Conservation (phyloP, 2,329 filamentous ascomycete genomes). For the Juglanconis oblonga region DNA sequence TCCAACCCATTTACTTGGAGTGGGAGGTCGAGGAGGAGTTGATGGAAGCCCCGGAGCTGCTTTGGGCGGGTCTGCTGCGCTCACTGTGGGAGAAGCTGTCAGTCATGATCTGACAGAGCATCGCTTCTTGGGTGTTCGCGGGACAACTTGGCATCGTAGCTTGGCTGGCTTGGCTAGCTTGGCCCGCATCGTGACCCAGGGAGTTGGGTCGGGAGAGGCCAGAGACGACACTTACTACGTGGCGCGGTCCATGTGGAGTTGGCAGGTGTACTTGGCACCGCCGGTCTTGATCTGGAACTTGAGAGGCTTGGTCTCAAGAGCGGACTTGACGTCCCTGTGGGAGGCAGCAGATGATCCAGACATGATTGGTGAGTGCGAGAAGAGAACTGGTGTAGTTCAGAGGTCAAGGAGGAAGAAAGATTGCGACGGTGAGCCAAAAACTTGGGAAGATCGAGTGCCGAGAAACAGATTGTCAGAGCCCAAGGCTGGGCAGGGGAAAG, state of each 20-base stretch:
- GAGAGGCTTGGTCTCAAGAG: conserved; percentile 39
- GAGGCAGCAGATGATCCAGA: conserved; percentile 10
- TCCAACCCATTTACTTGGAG: conserved; percentile 5
- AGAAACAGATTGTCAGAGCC: background rate
- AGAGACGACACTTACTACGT: conserved; percentile 37
- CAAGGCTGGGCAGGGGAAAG: too few species aligned
- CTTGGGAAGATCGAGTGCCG: background rate
- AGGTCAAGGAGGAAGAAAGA: background rate
- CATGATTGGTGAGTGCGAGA: conserved; percentile 6
- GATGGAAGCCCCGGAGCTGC: conserved; percentile 17
- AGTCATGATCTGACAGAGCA: background rate
- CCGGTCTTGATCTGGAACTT: conserved; percentile 45
- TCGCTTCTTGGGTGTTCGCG: background rate
- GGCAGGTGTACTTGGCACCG: conserved; percentile 33
- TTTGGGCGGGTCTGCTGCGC: conserved; percentile 16
- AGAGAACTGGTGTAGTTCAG: background rate
- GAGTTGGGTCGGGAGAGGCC: background rate
- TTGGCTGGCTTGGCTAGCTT: background rate
- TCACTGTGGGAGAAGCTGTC: conserved; percentile 8
- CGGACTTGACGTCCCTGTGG: conserved; percentile 20
- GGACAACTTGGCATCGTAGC: background rate
- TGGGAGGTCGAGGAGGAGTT: conserved; percentile 19
- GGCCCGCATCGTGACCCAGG: conserved; percentile 19
- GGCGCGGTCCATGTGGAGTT: conserved; percentile 38
- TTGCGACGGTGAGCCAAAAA: background rate